phyloP scores from a whole-genome alignment of 1,284 basidiomycete genomes.

The Ganoderma boninense region DNA sequence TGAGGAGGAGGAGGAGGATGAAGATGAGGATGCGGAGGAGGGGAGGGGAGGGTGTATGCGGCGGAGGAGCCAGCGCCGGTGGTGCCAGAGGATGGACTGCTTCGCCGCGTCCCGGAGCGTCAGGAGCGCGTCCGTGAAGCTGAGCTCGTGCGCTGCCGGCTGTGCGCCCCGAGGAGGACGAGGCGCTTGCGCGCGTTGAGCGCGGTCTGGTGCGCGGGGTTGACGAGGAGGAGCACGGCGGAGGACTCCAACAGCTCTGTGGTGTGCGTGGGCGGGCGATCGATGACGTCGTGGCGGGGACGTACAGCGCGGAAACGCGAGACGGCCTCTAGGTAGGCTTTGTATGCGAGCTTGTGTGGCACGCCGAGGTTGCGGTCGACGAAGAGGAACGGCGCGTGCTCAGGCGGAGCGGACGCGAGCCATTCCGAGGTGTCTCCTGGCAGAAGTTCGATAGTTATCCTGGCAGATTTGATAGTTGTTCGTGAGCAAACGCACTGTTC shows the following conservation, averaged over 20 bases:
- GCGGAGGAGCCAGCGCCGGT: conserved; percentile 68
- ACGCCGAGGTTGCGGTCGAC: conserved; percentile 69
- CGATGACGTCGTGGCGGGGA: background rate
- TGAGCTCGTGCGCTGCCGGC: conserved; percentile 54
- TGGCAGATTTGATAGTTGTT: conserved; percentile 7
- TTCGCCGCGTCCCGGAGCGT: conserved; percentile 63
- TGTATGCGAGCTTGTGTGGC: conserved; percentile 62
- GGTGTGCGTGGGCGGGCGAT: background rate
- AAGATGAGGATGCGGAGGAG: background rate
- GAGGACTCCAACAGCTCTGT: conserved; percentile 45
- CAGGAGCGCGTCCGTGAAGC: conserved; percentile 55
- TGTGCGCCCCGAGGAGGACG: conserved; percentile 48
- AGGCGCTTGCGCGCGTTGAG: conserved; percentile 66
- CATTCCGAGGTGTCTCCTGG: conserved; percentile 56
- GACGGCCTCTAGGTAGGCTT: conserved; percentile 57
- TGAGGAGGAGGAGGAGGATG: background rate
- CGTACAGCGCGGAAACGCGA: conserved; percentile 40
- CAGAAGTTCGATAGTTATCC: conserved; percentile 56
- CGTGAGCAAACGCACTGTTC: background rate
- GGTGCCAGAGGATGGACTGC: conserved; percentile 71
- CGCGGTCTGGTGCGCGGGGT: conserved; percentile 73
- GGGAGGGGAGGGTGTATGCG: conserved; percentile 22
- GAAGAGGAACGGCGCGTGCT: conserved; percentile 58
- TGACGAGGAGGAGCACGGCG: conserved; percentile 63
- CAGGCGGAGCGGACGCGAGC: conserved; percentile 35